These are phyloP conservation scores for Voacanga thouarsii DNA, from an alignment of 257 asterid genomes.

Conservation along the genomic window DNA sequence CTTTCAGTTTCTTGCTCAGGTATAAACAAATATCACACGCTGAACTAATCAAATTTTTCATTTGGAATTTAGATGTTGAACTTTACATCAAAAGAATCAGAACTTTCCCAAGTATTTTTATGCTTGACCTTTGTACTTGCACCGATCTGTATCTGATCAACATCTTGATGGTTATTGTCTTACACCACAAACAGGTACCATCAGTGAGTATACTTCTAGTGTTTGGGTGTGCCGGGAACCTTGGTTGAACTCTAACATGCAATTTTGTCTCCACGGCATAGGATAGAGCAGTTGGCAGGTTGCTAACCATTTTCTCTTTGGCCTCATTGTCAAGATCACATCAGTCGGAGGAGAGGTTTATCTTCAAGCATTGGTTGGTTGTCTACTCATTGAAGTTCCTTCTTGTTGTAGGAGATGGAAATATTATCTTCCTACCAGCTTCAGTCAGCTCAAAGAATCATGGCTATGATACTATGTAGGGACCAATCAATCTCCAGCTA, in stretches of 20 bases:
- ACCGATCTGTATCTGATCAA: slow-evolving; percentile 50
- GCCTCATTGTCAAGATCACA: slow-evolving; percentile 90
- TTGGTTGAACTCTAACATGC: slow-evolving; percentile 66
- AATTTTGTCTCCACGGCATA: slow-evolving; percentile 82
- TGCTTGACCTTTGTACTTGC: slow-evolving; percentile 4
- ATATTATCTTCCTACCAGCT: slow-evolving; percentile 81
- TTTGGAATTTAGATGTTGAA: slow-evolving; percentile 76
- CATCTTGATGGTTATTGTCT: slow-evolving; percentile 56
- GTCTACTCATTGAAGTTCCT: slow-evolving; percentile 69
- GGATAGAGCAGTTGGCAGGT: slow-evolving; percentile 36
- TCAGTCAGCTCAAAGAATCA: slow-evolving; percentile 29
- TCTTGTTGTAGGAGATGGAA: slow-evolving; percentile 60
- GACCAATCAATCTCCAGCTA: background rate
- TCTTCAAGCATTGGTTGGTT: slow-evolving; percentile 80
- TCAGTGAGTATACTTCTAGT: too few species aligned
- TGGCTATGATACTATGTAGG: background rate
- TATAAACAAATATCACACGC: slow-evolving; percentile 18
- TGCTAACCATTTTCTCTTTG: slow-evolving; percentile 78
- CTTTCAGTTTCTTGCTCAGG: background rate
- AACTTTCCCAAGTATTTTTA: slow-evolving; percentile 41
- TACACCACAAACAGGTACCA: background rate
- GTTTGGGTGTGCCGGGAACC: too few species aligned
- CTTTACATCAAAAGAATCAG: slow-evolving; percentile 86
- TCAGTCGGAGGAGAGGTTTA: slow-evolving; percentile 86
- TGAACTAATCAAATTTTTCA: slow-evolving; percentile 36